phyloP scores from a whole-genome alignment of 371 early-diverging fungal species.

The Dinochytrium kinnereticum region DNA sequence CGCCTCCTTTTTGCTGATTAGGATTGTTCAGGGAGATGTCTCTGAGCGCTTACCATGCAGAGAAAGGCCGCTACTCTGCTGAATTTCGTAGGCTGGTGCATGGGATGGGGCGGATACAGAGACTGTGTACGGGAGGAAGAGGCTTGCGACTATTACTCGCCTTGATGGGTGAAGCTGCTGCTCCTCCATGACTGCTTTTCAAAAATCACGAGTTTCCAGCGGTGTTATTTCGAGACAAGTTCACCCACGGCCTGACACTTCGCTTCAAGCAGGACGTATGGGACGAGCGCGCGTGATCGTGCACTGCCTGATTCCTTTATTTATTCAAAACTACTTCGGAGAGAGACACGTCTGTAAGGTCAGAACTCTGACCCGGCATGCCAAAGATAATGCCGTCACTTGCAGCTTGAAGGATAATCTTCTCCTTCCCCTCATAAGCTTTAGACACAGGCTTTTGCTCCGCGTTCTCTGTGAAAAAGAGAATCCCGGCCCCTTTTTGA shows the following conservation, averaged over 20 bases:
- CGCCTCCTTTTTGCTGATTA: constrained; percentile 23
- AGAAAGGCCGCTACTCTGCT: background rate
- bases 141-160: constrained; percentile 68
- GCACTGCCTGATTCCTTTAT: too few species aligned
- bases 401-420: background rate
- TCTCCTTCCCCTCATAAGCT: too few species aligned
- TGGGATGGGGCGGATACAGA: constrained; percentile 28
- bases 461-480: background rate
- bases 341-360: background rate
- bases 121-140: constrained; percentile 74
- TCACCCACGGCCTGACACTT: too few species aligned
- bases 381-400: background rate
- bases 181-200: background rate
- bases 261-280: background rate
- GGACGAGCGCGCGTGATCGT: background rate
- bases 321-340: background rate
- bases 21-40: too few species aligned
- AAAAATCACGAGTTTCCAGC: too few species aligned
- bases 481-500: background rate
- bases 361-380: constrained; percentile 1
- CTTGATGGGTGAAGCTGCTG: background rate
- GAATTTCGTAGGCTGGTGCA: background rate
- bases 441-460: too few species aligned
- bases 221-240: too few species aligned
- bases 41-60: constrained; percentile 29